Percentiles rank a stretch among this genome's conserved stretches.
phyloP scores from a whole-genome alignment of 73 alveolate genomes.

The Paramecium sonneborni region DNA sequence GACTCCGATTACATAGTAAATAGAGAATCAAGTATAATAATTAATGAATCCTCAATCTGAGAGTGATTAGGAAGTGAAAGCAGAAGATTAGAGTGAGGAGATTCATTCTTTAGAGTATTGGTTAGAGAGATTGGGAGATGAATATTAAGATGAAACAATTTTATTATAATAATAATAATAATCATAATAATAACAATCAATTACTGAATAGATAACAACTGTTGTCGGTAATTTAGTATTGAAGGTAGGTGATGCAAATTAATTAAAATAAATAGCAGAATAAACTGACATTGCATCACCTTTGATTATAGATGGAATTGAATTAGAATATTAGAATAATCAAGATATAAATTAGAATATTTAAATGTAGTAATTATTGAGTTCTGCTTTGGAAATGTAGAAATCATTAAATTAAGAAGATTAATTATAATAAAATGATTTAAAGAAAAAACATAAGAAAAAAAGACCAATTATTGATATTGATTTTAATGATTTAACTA shows the following conservation, averaged over 20 bases:
- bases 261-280: neutral
- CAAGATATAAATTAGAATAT: neutral
- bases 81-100: neutral
- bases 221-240: neutral
- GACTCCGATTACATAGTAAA: neutral
- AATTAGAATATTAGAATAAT: neutral
- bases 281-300: neutral
- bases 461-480: neutral
- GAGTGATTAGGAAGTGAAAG: neutral
- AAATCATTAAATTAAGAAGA: neutral
- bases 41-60: neutral
- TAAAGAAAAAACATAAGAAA: neutral
- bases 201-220: neutral
- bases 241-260: neutral
- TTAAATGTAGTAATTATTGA: neutral
- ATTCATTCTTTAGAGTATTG: neutral
- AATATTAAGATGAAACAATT: neutral
- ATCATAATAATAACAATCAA: neutral
- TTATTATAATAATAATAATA: neutral
- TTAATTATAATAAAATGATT: neutral
- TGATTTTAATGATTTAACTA: neutral
- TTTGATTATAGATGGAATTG: neutral
- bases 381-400: neutral
- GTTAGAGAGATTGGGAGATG: slow-evolving; percentile 8
- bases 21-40: neutral